Percentiles rank a stretch among this genome's conserved stretches.
These are phyloP conservation scores for Bolboschoenoplectus hybrid DNA, from an alignment of 202 grass and related monocot species.

Conservation along the genomic window DNA sequence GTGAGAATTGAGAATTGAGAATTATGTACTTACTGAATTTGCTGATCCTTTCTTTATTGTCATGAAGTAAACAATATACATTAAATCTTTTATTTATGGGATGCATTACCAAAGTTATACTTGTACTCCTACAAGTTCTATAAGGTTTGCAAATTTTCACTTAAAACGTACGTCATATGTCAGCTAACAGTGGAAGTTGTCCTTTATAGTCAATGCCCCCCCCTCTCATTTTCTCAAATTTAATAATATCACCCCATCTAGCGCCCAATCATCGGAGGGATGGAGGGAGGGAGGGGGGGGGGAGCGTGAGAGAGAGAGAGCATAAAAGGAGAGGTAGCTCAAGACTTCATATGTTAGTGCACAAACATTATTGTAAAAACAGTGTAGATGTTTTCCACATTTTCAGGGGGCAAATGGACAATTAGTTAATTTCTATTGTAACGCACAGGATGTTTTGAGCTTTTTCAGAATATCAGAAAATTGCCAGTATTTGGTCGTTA, in stretches of 20 bases:
- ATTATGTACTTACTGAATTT: neutral
- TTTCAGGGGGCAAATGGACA: neutral
- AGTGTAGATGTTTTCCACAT: neutral
- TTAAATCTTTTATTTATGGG: neutral
- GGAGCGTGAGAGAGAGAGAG: neutral
- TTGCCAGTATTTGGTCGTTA: neutral
- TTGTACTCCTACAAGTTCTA: neutral
- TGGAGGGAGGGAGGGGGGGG: too few species aligned
- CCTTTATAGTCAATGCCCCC: neutral
- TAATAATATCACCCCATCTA: neutral
- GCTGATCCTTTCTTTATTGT: neutral
- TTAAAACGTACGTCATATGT: neutral
- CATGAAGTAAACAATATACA: neutral
- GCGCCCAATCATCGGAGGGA: neutral
- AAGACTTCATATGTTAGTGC: neutral
- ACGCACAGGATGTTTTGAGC: neutral
- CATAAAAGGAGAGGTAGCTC: conserved; percentile 30
- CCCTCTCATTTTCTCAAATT: neutral
- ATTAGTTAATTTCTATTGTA: conserved; percentile 7
- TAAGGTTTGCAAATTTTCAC: neutral
- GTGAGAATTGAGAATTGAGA: conserved; percentile 14
- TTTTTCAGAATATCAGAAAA: neutral
- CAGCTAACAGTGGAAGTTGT: neutral
- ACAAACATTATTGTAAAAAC: neutral
- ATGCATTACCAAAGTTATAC: too few species aligned